A percentile compares a stretch with the other conserved stretches of the same genome.
Evolutionary conservation across 2,329 filamentous ascomycete species (phyloP).

Genomic region (Periconia sp.): DNA sequence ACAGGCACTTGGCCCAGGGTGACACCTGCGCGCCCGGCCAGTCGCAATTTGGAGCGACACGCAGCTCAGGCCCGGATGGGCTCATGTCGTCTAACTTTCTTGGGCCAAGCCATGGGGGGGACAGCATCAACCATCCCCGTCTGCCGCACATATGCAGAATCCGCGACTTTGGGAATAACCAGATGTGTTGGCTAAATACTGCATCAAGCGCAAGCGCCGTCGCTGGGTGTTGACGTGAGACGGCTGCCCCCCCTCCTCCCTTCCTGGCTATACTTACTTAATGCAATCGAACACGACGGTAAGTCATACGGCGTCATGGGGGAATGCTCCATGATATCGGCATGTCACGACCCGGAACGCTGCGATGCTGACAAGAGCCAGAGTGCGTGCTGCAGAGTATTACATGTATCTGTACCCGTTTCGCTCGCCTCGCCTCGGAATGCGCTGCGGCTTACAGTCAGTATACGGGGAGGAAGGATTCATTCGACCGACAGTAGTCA

Average conservation of each 20-base stretch:
- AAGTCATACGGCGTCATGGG: too few species aligned
- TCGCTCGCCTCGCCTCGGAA: neutral
- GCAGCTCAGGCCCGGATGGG: conserved; percentile 20
- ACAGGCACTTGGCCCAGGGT: conserved; percentile 15
- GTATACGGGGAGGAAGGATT: neutral
- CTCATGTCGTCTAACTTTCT: conserved; percentile 28
- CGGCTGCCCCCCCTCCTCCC: neutral
- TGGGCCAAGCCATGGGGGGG: conserved; percentile 15
- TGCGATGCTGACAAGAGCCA: neutral
- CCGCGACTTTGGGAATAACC: neutral
- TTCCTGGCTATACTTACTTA: neutral
- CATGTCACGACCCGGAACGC: neutral
- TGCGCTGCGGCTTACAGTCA: neutral
- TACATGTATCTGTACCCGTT: neutral
- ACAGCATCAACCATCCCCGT: neutral
- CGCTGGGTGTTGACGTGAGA: neutral
- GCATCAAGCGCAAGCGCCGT: neutral
- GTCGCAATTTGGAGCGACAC: conserved; percentile 21
- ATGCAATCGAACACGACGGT: too few species aligned
- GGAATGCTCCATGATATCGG: neutral
- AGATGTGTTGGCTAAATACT: conserved; percentile 15
- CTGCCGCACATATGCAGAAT: conserved; percentile 11
- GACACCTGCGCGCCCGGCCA: conserved; percentile 15
- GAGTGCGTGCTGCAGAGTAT: neutral
- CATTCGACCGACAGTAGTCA: neutral